Conservation (phyloP, 163 green algal species). For the Scenedesmus sp. region DNA sequence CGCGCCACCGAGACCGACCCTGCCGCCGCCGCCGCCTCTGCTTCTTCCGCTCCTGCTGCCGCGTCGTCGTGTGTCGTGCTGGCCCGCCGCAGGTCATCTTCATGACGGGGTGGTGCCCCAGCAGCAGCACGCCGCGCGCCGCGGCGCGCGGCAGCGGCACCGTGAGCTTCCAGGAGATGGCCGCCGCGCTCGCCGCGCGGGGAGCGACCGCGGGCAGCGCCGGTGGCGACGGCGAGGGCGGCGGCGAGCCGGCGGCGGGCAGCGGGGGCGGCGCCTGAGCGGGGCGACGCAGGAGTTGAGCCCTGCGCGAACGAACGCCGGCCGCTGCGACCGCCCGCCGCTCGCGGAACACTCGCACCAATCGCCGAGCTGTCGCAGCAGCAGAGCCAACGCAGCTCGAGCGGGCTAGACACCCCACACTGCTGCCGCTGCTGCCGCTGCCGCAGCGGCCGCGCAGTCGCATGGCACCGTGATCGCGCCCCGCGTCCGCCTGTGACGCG, state of each 20-base stretch:
- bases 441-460: too few relatives aligned
- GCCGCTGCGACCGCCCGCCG: too few relatives aligned
- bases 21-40: background rate
- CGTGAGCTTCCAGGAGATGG: constrained; percentile 80
- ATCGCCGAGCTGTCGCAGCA: too few relatives aligned
- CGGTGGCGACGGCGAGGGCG: background rate
- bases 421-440: too few relatives aligned
- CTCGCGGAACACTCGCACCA: too few relatives aligned
- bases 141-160: constrained; percentile 80
- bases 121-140: constrained; percentile 76
- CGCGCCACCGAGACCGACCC: background rate
- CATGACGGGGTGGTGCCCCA: constrained; percentile 93
- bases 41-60: constrained; percentile 10
- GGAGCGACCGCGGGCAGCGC: constrained; percentile 19
- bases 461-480: too few relatives aligned
- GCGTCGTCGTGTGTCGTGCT: background rate
- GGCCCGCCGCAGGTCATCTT: constrained; percentile 85
- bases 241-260: background rate
- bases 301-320: too few relatives aligned
- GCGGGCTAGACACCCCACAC: too few relatives aligned
- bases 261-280: too few relatives aligned
- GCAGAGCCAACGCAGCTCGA: too few relatives aligned
- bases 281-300: too few relatives aligned
- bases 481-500: too few relatives aligned
- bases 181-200: constrained; percentile 24